Evolutionary conservation across 345 rosid genomes (phyloP).

Genomic region (Aquilaria sinensis): DNA sequence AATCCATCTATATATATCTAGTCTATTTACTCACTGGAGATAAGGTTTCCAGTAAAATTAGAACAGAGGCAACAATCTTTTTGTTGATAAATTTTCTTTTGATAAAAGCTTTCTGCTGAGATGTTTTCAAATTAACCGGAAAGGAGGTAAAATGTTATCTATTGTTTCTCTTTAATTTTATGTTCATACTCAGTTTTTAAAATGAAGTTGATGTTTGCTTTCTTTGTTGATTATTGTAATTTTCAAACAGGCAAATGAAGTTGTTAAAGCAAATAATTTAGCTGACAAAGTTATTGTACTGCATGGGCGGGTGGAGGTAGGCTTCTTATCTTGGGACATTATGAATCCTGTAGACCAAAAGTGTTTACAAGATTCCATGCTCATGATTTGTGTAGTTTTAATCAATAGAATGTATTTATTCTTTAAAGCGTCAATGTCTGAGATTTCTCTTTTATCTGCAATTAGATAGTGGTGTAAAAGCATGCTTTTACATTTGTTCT

Average conservation of each 20-base stretch:
- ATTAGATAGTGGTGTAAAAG: no score
- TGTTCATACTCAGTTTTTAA: background rate
- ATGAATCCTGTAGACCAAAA: background rate
- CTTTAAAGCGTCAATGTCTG: no score
- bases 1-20: no score
- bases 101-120: no score
- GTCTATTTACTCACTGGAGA: background rate
- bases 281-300: conserved; percentile 75
- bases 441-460: no score
- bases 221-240: background rate
- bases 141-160: background rate
- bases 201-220: conserved; percentile 14
- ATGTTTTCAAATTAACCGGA: no score
- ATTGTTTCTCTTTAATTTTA: background rate
- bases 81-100: no score
- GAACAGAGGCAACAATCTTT: background rate
- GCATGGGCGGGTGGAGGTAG: conserved; percentile 97
- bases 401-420: no score
- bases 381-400: no score
- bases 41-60: background rate
- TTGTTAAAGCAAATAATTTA: conserved; percentile 89
- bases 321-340: conserved; percentile 13
- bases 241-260: conserved; percentile 77
- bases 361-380: no score
- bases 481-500: no score